Evolutionary conservation across 1,284 basidiomycete genomes (phyloP), one percentile per base, ranked within the genome.

Genomic region (Calocybe gambosa): DNA sequence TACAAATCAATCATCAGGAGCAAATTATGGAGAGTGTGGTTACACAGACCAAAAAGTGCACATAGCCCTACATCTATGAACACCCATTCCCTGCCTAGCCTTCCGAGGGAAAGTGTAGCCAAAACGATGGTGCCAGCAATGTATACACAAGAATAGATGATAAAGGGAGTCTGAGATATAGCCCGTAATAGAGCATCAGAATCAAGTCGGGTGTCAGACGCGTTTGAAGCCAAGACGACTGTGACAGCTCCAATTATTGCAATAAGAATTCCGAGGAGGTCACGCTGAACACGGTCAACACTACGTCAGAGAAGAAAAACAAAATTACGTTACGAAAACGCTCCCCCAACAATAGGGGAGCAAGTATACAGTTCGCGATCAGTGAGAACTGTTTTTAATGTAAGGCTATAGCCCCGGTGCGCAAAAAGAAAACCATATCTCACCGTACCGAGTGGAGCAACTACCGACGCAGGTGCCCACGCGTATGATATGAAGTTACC

Each of bases 391-490:
- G n/a, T 89, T 43, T 15, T 46, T n/a, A 9, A 13, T 40, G 46
- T 47, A 42, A 44, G 49, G 49, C 26, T 39, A 52, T 47, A 39
- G 28, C 42, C 42, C 44, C 37, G 35, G 28, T 33, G 13, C 16
- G 13, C 31, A 43, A 37, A 45, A 26, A 23, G 25, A 37, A n/a
- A 21, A 21, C 18, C 5, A 12, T 5, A 23, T 37, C 83, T 69
- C 57, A 93, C 91, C 25, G 91, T 94, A 25, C 94, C 93, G 5
- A 98, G 74, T 15, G 94, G 95, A 1, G 95, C 94, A n/a, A 98
- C 93, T 10, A 97, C 73, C 16, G 87, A 91, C 6, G 94, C 93
- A 2, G 95, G 94, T 5, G 94, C 73, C 61, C 70, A 74, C 1
- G 71, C 73, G 47, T 75, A 97, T 1, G 89, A 88, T 46, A 93